These are phyloP conservation scores for Lumnitzera littorea DNA, from an alignment of 345 rosid species.

Conservation along the genomic window DNA sequence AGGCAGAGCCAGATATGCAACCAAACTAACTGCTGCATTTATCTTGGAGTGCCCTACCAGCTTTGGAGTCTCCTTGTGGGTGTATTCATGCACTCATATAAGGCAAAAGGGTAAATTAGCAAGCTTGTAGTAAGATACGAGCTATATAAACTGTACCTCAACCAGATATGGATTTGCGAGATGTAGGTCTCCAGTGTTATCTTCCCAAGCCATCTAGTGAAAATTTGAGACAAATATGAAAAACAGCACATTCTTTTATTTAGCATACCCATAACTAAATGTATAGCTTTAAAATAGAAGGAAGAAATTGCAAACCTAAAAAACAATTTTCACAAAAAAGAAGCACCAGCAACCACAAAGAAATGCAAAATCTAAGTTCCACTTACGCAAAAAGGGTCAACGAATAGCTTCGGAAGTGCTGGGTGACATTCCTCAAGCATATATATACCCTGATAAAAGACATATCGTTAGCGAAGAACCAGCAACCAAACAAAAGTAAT, in stretches of 20 bases:
- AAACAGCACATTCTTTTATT: too few species aligned
- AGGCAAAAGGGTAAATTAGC: too few species aligned
- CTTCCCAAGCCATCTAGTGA: constrained; percentile 84
- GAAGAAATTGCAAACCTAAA: too few species aligned
- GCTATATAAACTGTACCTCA: constrained; percentile 43
- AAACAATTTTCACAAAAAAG: not conserved
- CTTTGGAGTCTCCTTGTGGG: too few species aligned
- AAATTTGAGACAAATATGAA: not conserved
- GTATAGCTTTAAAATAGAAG: too few species aligned
- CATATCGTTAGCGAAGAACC: constrained; percentile 4
- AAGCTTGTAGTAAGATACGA: not conserved
- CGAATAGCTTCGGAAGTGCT: constrained; percentile 74
- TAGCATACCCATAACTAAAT: too few species aligned
- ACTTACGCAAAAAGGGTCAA: constrained; percentile 94
- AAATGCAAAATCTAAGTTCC: constrained; percentile 3
- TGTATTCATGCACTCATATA: too few species aligned
- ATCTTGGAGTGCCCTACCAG: too few species aligned
- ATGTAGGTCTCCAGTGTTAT: constrained; percentile 86
- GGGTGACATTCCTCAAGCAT: constrained; percentile 82
- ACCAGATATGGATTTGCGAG: constrained; percentile 94
- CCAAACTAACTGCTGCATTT: too few species aligned
- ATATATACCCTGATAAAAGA: constrained; percentile 68
- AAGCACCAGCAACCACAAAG: not conserved
- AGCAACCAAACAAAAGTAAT: not conserved
- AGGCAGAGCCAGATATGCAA: too few species aligned